Conservation (phyloP, 208 protist genomes). For the Herpetomonas samuelpessoai region DNA sequence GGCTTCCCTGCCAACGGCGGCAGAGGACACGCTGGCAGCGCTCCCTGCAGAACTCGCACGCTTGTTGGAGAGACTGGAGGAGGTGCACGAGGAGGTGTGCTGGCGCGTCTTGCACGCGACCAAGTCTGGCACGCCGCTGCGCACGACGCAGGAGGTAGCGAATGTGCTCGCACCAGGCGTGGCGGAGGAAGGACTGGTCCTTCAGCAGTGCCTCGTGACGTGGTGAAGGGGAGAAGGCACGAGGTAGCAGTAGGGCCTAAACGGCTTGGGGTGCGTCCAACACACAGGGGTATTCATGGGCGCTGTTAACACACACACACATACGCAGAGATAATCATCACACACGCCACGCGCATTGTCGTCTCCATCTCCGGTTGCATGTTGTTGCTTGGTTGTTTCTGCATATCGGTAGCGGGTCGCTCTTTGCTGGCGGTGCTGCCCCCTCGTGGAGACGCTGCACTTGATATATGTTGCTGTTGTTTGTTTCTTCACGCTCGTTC, state of each 20-base stretch:
- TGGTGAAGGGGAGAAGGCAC: neutral
- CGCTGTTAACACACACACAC: too few relatives aligned
- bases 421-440: too few relatives aligned
- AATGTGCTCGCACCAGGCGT: conserved; percentile 47
- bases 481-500: too few relatives aligned
- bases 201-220: conserved; percentile 74
- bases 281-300: too few relatives aligned
- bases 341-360: too few relatives aligned
- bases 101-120: conserved; percentile 72
- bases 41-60: neutral
- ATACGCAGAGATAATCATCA: too few relatives aligned
- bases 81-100: conserved; percentile 21
- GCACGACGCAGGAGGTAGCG: conserved; percentile 52
- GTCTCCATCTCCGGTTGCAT: too few relatives aligned
- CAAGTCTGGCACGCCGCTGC: conserved; percentile 36
- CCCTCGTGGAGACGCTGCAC: too few relatives aligned
- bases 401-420: too few relatives aligned
- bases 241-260: neutral
- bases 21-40: neutral
- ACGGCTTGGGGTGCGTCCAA: too few relatives aligned
- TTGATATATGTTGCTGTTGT: too few relatives aligned
- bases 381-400: too few relatives aligned
- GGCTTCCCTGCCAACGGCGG: neutral
- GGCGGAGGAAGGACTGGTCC: conserved; percentile 60
- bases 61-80: conserved; percentile 13